A percentile compares a stretch with the other conserved stretches of the same genome.
Conservation (phyloP, 106 monocot genomes). For the Dendrobium huoshanense region DNA sequence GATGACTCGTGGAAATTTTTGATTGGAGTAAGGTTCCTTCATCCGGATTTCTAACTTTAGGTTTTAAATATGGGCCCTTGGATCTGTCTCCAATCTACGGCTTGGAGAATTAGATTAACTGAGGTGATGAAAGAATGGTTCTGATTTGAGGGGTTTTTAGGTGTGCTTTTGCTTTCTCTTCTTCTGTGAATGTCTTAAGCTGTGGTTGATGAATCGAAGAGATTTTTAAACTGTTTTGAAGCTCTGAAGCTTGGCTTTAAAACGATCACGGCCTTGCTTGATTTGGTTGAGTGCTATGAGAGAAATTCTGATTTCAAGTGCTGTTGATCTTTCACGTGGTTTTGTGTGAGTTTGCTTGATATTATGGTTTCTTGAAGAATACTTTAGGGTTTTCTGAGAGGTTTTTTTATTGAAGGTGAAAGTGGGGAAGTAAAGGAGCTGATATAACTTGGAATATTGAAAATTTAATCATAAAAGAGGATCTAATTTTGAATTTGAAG, state of each 20-base stretch:
- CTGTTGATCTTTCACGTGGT: conserved; percentile 9
- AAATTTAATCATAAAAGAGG: conserved; percentile 13
- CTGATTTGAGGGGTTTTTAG: conserved; percentile 4
- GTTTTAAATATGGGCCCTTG: conserved; percentile 29
- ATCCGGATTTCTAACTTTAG: conserved; percentile 23
- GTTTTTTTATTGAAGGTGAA: neutral
- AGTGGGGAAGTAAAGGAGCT: conserved; percentile 7
- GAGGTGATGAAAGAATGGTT: neutral
- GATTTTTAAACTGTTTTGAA: neutral
- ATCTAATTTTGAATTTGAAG: neutral
- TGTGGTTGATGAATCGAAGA: conserved; percentile 7
- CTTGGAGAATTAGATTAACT: neutral
- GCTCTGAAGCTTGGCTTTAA: conserved; percentile 25
- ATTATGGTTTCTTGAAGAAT: neutral
- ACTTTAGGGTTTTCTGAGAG: neutral
- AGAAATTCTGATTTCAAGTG: conserved; percentile 17
- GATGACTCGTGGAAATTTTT: conserved; percentile 3
- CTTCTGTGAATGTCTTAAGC: conserved; percentile 11
- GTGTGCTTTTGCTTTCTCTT: conserved; percentile 45
- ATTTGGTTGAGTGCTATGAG: conserved; percentile 1
- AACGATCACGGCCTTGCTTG: conserved; percentile 8
- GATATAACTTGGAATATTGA: conserved; percentile 9
- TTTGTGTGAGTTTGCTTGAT: conserved; percentile 22
- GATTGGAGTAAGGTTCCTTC: conserved; percentile 15
- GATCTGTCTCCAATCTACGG: conserved; percentile 36